Evolutionary conservation across 2,329 filamentous ascomycete species (phyloP).

Genomic region (Cadophora luteo-olivacea): DNA sequence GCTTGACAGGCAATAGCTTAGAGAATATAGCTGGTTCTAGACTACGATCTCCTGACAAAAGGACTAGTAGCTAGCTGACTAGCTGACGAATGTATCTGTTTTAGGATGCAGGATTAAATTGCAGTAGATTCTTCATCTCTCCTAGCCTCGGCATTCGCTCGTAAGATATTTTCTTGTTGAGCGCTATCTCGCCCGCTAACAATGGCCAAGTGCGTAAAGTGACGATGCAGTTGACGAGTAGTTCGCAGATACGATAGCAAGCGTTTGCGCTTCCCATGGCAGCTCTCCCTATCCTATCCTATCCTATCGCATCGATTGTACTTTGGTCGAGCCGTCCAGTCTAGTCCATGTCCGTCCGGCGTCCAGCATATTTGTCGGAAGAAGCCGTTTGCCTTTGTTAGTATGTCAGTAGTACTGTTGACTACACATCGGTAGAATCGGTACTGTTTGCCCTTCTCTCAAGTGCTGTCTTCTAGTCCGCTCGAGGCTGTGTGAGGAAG

Average conservation of each 20-base stretch:
- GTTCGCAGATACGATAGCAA: slow-evolving; percentile 3
- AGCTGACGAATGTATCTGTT: slow-evolving; percentile 6
- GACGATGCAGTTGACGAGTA: background rate
- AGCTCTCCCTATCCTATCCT: background rate
- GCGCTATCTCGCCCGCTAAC: background rate
- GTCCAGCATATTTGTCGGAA: background rate
- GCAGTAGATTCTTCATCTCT: background rate
- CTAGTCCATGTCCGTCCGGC: background rate
- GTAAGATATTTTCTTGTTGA: slow-evolving; percentile 2
- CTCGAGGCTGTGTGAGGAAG: background rate
- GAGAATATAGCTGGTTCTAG: background rate
- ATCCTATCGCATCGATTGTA: background rate
- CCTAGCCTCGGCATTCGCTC: slow-evolving; percentile 12
- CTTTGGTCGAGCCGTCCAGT: background rate
- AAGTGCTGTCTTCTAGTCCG: background rate
- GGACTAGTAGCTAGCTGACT: background rate
- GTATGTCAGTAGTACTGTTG: background rate
- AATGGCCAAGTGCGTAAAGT: background rate
- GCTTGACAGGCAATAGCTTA: background rate
- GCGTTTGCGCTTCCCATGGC: background rate
- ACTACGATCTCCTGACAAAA: background rate
- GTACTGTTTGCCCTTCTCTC: background rate
- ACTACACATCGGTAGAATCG: background rate
- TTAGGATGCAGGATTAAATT: background rate
- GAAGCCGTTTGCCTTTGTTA: background rate